A percentile compares a stretch with the other conserved stretches of the same genome.
Conservation (phyloP, 192 early-diverging fungal genomes). For the Gamsiella multidivaricata region DNA sequence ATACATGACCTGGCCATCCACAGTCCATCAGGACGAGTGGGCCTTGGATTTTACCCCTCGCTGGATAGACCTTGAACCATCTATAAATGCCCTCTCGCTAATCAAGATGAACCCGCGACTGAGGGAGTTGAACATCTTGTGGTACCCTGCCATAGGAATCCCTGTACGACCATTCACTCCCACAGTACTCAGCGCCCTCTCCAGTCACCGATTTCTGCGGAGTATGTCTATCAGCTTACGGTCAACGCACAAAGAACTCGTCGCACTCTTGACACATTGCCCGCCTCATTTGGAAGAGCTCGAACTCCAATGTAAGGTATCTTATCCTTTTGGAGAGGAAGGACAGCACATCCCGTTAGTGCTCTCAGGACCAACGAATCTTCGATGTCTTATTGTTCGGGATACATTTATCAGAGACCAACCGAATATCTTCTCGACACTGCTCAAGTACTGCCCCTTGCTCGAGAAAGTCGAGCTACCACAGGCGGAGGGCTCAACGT, state of each 20-base stretch:
- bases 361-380: neutral
- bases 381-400: neutral
- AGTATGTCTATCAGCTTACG: neutral
- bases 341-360: neutral
- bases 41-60: neutral
- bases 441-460: neutral
- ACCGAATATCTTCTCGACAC: neutral
- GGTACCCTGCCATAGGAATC: neutral
- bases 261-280: neutral
- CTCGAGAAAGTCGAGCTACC: neutral
- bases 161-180: neutral
- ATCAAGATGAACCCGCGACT: neutral
- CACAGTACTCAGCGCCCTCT: neutral
- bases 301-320: neutral
- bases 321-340: neutral
- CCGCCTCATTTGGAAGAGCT: slow-evolving; percentile 1
- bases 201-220: neutral
- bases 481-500: no score
- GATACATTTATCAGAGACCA: neutral
- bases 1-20: neutral
- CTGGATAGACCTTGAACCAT: neutral
- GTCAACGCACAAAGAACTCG: no score
- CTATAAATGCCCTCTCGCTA: neutral
- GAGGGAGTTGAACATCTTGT: neutral
- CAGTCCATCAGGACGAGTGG: neutral